Percentiles rank a stretch among this genome's conserved stretches.
These are phyloP conservation scores for Lachancea quebecensis DNA, from an alignment of 805 yeast genomes.

Conservation along the genomic window DNA sequence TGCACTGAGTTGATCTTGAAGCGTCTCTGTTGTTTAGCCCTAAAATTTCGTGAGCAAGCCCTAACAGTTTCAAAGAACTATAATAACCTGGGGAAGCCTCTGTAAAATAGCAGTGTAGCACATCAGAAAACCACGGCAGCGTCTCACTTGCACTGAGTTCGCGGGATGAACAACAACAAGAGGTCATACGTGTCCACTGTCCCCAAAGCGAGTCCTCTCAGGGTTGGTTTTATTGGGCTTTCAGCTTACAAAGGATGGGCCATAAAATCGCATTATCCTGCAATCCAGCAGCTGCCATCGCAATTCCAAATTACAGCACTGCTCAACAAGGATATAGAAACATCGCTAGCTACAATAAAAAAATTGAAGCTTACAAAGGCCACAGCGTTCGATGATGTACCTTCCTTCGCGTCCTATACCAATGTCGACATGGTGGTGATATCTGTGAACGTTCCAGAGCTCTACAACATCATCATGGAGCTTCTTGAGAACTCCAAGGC, in stretches of 20 bases:
- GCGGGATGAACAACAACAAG: conserved; percentile 19
- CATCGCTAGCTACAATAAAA: conserved; percentile 19
- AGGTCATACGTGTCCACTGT: conserved; percentile 28
- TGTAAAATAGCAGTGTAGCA: too few relatives aligned
- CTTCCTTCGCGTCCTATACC: conserved; percentile 17
- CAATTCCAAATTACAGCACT: conserved; percentile 27
- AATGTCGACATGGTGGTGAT: conserved; percentile 26
- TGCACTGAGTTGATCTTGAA: too few relatives aligned
- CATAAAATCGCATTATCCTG: conserved; percentile 27
- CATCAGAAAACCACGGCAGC: too few relatives aligned
- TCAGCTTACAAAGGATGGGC: conserved; percentile 27
- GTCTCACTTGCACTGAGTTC: too few relatives aligned
- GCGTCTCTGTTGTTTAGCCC: too few relatives aligned
- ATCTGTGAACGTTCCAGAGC: conserved; percentile 18
- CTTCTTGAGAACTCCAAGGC: conserved; percentile 18
- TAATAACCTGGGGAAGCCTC: too few relatives aligned
- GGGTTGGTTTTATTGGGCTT: conserved; percentile 27
- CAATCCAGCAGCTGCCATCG: conserved; percentile 25
- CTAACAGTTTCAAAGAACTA: too few relatives aligned
- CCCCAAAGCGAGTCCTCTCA: conserved; percentile 23
- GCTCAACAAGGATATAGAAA: conserved; percentile 17
- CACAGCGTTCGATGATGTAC: conserved; percentile 21
- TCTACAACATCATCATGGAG: conserved; percentile 15
- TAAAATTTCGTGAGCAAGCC: too few relatives aligned
- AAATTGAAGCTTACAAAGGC: conserved; percentile 22